A percentile compares a stretch with the other conserved stretches of the same genome.
Evolutionary conservation across 2,329 filamentous ascomycete genomes (phyloP).

Genomic region (Colletotrichum chlorophyti): DNA sequence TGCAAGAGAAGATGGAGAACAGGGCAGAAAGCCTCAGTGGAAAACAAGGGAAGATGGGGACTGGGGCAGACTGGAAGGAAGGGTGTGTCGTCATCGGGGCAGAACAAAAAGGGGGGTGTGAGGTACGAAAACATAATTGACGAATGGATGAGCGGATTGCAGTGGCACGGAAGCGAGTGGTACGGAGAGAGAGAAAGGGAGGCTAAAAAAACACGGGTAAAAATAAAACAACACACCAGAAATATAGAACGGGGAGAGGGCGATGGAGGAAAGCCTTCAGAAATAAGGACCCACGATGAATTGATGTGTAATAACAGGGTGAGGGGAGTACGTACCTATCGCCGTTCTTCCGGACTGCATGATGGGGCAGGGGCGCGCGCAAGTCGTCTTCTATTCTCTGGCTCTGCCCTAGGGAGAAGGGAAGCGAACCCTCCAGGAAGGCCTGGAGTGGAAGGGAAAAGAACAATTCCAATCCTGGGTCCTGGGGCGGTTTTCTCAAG

Average conservation of each 20-base stretch:
- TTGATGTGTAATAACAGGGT: no score
- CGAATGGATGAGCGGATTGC: background rate
- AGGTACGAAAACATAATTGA: conserved; percentile 2
- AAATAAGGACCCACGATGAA: conserved; percentile 1
- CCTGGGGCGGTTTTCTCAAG: background rate
- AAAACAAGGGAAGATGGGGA: background rate
- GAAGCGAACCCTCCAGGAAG: conserved; percentile 14
- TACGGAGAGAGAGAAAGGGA: background rate
- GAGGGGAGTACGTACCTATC: conserved; percentile 5
- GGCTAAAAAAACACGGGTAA: background rate
- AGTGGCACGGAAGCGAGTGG: background rate
- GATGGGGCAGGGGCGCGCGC: background rate
- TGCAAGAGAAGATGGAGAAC: conserved; percentile 2
- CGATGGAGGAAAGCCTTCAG: conserved; percentile 17
- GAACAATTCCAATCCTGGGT: conserved; percentile 26
- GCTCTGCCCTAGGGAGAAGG: no score
- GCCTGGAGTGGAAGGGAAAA: conserved; percentile 23
- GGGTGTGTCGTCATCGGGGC: conserved; percentile 9
- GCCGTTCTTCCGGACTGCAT: background rate
- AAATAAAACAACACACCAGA: background rate
- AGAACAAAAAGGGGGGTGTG: background rate
- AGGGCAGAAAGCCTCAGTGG: conserved; percentile 19
- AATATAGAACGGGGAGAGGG: no score
- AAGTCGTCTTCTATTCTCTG: conserved; percentile 10
- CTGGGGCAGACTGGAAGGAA: background rate